A percentile compares a stretch with the other conserved stretches of the same genome.
phyloP scores from a whole-genome alignment of 2,329 filamentous ascomycete species.

The Colletotrichum chlorophyti region DNA sequence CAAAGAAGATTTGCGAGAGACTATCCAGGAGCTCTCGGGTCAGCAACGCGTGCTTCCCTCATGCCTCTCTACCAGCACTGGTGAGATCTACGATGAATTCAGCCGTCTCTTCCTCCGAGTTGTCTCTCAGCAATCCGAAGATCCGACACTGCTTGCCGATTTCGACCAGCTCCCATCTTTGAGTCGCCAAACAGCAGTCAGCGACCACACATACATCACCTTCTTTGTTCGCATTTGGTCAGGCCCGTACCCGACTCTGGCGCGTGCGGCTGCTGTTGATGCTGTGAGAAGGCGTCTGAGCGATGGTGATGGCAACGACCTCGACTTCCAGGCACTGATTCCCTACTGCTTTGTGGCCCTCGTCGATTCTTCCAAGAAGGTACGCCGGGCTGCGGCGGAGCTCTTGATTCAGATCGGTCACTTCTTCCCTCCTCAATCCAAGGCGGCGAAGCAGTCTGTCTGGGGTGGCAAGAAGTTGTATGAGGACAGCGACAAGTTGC shows the following conservation, averaged over 20 bases:
- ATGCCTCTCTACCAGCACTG: constrained; percentile 59
- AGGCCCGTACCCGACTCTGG: constrained; percentile 72
- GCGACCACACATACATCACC: constrained; percentile 72
- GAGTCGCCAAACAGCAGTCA: constrained; percentile 58
- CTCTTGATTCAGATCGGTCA: constrained; percentile 64
- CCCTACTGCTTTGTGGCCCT: constrained; percentile 82
- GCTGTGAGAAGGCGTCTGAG: constrained; percentile 66
- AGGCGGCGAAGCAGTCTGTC: constrained; percentile 49
- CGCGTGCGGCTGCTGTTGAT: constrained; percentile 73
- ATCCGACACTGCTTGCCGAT: constrained; percentile 47
- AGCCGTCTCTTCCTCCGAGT: constrained; percentile 64
- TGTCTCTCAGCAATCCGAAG: constrained; percentile 50
- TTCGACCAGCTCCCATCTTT: constrained; percentile 65
- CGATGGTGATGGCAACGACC: constrained; percentile 50
- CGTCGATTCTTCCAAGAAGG: constrained; percentile 75
- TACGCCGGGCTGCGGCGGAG: constrained; percentile 77
- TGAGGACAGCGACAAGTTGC: constrained; percentile 58
- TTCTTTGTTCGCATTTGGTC: constrained; percentile 81
- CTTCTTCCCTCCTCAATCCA: constrained; percentile 48
- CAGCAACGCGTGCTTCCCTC: constrained; percentile 49
- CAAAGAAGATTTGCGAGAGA: constrained; percentile 45
- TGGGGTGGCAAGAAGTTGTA: constrained; percentile 75
- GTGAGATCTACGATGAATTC: constrained; percentile 63
- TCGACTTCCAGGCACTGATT: constrained; percentile 80
- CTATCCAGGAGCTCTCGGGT: constrained; percentile 46